Evolutionary conservation across 202 grass and related monocot species (phyloP), one percentile per base, ranked within the genome.

Genomic region (Sporobolus alterniflorus): DNA sequence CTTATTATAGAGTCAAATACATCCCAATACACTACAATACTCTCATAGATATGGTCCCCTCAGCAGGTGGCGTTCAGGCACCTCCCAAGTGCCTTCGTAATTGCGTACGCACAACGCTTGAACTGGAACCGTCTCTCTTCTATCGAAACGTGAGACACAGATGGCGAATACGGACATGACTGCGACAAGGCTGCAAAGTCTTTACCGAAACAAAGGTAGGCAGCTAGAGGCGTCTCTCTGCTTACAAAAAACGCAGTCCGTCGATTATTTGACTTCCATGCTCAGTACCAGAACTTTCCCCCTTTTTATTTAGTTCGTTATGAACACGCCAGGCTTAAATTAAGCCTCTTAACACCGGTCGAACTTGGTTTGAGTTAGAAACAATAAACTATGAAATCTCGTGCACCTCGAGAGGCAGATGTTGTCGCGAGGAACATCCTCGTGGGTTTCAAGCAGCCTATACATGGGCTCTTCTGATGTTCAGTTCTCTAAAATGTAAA

Each of bases 261-360:
- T 6, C 11, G 20, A 60, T 16, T 28, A 41, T 22, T 60, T 82
- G 42, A 75, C 71, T 62, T 70, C 24, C 44, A 7, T 43, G 83
- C 50, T 43, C 74, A 31, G 43, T 82, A 71, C 44, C 44, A 82
- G 33, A 82, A 63, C 71, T 33, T 21, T 34, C 20, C 15, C 9
- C 4, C 4, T 54, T 79, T 18, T 20, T 3, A 25, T 39, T 67
- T 20, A 39, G 6, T 51, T 65, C 22, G 20, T 16, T 24, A 28
- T 22, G 22, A 10, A 21, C 62, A 51, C 16, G 1, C 51, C 39
- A 5, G 17, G 20, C 20, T 31, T 16, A 39, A 39, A 39, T 39
- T 39, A 44, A 25, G 44, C 10, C 44, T n/a, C n/a, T 47, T 47
- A 56, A 30, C 3, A 61, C 11, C 29, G 15, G 26, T 5, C 24